Evolutionary conservation across 768 basidiomycete species (phyloP).

Genomic region (Kwoniella botswanensis): DNA sequence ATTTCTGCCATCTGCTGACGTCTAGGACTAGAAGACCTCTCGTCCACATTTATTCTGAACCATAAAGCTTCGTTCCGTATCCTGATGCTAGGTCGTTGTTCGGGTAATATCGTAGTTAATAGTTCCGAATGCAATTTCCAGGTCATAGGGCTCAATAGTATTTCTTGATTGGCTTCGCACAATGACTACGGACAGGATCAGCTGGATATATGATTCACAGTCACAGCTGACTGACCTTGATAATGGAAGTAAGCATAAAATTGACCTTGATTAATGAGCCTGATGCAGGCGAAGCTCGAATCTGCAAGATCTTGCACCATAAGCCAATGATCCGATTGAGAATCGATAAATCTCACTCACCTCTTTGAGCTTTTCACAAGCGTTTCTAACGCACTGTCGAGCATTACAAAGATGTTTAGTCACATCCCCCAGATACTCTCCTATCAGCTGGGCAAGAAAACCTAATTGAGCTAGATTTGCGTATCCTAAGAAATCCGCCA

Average conservation of each 20-base stretch:
- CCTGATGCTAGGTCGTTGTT: neutral
- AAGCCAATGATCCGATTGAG: neutral
- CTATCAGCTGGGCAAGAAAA: conserved; percentile 42
- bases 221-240: conserved; percentile 23
- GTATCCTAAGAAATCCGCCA: conserved; percentile 33
- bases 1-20: conserved; percentile 53
- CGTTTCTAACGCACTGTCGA: conserved; percentile 36
- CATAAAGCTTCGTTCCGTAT: conserved; percentile 32
- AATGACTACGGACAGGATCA: conserved; percentile 20
- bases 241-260: conserved; percentile 27
- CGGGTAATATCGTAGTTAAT: conserved; percentile 6
- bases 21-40: conserved; percentile 41
- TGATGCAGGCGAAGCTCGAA: conserved; percentile 33
- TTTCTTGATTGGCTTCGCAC: conserved; percentile 29
- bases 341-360: conserved; percentile 15
- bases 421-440: conserved; percentile 39
- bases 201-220: neutral
- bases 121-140: conserved; percentile 34
- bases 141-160: conserved; percentile 36
- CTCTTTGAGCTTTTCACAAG: conserved; percentile 42
- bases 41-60: conserved; percentile 29
- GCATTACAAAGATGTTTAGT: conserved; percentile 35
- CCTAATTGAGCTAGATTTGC: conserved; percentile 50
- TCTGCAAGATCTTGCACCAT: conserved; percentile 15
- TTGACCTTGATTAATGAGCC: conserved; percentile 28